Evolutionary conservation across 2,329 filamentous ascomycete genomes (phyloP), one percentile per base, ranked within the genome.

Genomic region (Colletotrichum kahawae): DNA sequence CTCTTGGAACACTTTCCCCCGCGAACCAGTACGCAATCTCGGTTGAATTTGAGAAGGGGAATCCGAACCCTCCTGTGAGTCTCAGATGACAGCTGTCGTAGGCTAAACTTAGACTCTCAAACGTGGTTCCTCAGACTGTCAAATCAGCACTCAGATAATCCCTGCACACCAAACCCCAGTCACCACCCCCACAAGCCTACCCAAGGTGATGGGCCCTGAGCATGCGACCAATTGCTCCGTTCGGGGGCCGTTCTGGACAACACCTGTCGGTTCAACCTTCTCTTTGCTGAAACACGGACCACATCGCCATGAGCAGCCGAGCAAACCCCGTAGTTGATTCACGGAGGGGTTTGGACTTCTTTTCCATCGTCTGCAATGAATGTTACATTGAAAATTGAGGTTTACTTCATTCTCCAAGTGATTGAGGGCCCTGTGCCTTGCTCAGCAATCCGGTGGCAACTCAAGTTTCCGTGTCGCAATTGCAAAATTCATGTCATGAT

Each of bases 71-170:
- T 59, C 24, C 36, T 66, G 54, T 33, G n/a, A 67, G 68, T 71
- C 72, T 75, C 72, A 67, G 63, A 72, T 75, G 72, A 12, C 69
- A 75, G 72, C 34, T 71, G 68, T 74, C 38, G 33, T 43, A 36
- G 38, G 60, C 68, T 74, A 74, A 74, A 74, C 60, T 57, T 75
- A 72, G 72, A 75, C 31, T 75, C 63, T 72, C 36, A 75, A 72
- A 75, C 72, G 34, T 43, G 18, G 33, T 48, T 67, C 12, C 1
- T 72, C 27, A 27, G 24, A 16, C 18, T 16, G 63, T 57, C 63
- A 56, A 75, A 67, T 72, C 56, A 57, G 33, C 27, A 33, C 4
- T 24, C 21, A 9, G 6, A 10, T 12, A 36, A 24, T 18, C 14
- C 29, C 43, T 27, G n/a, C 21, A 4, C 3, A n/a, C 14, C 24